Evolutionary conservation across 2,329 filamentous ascomycete species (phyloP).

Genomic region (Hypoxylon sp.): DNA sequence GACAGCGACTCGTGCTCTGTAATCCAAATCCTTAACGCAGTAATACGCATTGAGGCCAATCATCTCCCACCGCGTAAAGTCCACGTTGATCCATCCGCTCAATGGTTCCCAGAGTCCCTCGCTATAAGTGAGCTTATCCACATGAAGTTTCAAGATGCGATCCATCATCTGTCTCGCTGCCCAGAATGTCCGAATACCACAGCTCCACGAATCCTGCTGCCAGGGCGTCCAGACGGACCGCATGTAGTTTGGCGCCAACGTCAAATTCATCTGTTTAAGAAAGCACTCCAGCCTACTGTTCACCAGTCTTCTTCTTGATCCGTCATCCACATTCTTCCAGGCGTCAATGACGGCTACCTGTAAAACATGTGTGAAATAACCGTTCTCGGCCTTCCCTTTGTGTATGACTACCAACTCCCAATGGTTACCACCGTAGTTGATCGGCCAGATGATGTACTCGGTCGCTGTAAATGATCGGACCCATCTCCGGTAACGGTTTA

Average conservation of each 20-base stretch:
- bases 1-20: constrained; percentile 45
- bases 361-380: constrained; percentile 29
- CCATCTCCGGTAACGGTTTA: neutral
- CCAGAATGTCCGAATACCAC: constrained; percentile 49
- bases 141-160: constrained; percentile 37
- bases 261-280: constrained; percentile 17
- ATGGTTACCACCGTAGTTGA: constrained; percentile 37
- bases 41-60: constrained; percentile 43
- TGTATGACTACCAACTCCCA: constrained; percentile 46
- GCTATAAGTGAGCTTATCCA: neutral
- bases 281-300: constrained; percentile 5
- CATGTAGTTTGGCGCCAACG: constrained; percentile 1
- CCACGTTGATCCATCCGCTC: constrained; percentile 46
- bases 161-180: constrained; percentile 45
- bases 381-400: constrained; percentile 20
- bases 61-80: constrained; percentile 50
- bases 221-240: constrained; percentile 34
- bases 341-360: constrained; percentile 44
- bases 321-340: neutral
- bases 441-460: constrained; percentile 46
- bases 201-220: constrained; percentile 42
- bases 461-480: constrained; percentile 19
- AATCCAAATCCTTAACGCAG: constrained; percentile 42
- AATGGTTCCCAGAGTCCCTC: constrained; percentile 40
- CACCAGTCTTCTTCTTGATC: neutral